These are phyloP conservation scores for Fusarium fujikuroi DNA, from an alignment of 2,329 filamentous ascomycete species.

Conservation along the genomic window DNA sequence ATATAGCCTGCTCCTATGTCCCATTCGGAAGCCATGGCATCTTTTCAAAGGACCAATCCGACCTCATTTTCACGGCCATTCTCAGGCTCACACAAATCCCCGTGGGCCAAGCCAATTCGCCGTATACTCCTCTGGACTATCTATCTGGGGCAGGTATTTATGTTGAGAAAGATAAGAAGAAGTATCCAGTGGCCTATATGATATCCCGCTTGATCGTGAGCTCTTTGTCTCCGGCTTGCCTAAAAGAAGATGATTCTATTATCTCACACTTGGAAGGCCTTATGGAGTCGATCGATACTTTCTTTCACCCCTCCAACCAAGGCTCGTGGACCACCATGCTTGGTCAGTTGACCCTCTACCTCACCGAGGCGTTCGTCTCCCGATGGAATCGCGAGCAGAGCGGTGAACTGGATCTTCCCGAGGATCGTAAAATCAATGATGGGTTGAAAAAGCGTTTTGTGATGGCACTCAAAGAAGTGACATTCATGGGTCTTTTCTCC, in stretches of 20 bases:
- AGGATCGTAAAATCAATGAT: constrained; percentile 80
- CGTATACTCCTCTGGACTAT: constrained; percentile 87
- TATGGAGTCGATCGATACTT: constrained; percentile 95
- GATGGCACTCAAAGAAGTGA: constrained; percentile 86
- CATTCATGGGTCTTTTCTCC: constrained; percentile 97
- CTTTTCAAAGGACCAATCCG: constrained; percentile 91
- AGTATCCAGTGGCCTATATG: constrained; percentile 90
- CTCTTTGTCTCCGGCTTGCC: constrained; percentile 86
- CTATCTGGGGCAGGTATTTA: constrained; percentile 85
- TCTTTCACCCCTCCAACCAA: constrained; percentile 98
- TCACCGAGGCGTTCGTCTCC: constrained; percentile 96
- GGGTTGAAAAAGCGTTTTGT: constrained; percentile 92
- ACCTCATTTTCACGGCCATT: constrained; percentile 91
- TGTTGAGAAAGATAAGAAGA: constrained; percentile 91
- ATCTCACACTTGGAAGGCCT: constrained; percentile 88
- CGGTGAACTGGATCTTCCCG: constrained; percentile 88
- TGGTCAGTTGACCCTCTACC: constrained; percentile 89
- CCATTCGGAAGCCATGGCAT: constrained; percentile 88
- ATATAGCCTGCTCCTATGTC: constrained; percentile 77
- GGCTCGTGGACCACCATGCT: constrained; percentile 91
- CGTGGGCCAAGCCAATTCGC: constrained; percentile 93
- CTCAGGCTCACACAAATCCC: constrained; percentile 93
- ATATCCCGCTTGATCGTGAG: constrained; percentile 93
- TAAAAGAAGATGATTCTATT: constrained; percentile 81
- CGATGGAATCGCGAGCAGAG: constrained; percentile 96